Evolutionary conservation across 192 early-diverging fungal genomes (phyloP).

Genomic region (Jimgerdemannia flammicorona): DNA sequence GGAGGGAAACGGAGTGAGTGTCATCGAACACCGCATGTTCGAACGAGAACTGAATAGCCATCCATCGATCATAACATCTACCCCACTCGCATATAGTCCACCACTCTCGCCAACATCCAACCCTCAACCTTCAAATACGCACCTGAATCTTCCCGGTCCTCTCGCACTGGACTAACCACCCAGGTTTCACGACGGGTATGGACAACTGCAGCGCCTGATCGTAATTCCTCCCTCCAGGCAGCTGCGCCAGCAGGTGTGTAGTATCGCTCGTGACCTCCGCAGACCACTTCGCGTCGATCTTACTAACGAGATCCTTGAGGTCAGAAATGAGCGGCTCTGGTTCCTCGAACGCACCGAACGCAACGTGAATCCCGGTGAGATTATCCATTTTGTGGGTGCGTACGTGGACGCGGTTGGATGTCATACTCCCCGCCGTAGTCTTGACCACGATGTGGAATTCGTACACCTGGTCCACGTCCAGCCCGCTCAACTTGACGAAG

Average conservation of each 20-base stretch:
- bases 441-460: constrained; percentile 85
- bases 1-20: not conserved
- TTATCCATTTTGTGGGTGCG: constrained; percentile 95
- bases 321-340: constrained; percentile 66
- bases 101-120: too few species aligned
- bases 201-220: constrained; percentile 84
- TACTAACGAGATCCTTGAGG: constrained; percentile 69
- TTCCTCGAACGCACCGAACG: constrained; percentile 87
- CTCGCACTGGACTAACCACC: constrained; percentile 93
- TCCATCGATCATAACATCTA: not conserved
- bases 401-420: constrained; percentile 70
- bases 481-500: constrained; percentile 78
- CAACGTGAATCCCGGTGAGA: constrained; percentile 93
- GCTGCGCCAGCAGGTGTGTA: constrained; percentile 89
- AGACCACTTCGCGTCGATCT: constrained; percentile 87
- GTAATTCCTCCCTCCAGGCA: constrained; percentile 81
- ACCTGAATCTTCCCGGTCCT: constrained; percentile 84
- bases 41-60: too few species aligned
- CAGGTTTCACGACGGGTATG: constrained; percentile 93
- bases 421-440: constrained; percentile 85
- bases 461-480: constrained; percentile 90
- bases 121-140: not conserved
- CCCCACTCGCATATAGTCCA: not conserved
- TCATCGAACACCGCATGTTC: too few species aligned
- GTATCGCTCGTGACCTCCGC: constrained; percentile 82